A percentile compares a stretch with the other conserved stretches of the same genome.
These are phyloP conservation scores for Tricholoma bakamatsutake DNA, from an alignment of 768 basidiomycete genomes.

Conservation along the genomic window DNA sequence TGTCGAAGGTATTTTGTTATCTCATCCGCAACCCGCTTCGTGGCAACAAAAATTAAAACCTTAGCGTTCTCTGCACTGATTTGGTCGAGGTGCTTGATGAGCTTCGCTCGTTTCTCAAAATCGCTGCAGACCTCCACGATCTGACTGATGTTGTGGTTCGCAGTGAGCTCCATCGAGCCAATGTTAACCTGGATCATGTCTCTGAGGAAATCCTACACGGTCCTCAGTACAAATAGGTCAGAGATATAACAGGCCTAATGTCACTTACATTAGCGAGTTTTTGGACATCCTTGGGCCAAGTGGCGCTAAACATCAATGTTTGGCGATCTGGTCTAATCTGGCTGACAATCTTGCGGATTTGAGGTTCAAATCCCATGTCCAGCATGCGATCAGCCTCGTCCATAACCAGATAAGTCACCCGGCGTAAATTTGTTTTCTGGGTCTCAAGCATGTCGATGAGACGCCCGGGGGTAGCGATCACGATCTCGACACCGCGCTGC, in stretches of 20 bases:
- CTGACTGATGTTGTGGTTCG: conserved; percentile 97
- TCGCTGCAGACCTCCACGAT: conserved; percentile 96
- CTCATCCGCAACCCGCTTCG: conserved; percentile 97
- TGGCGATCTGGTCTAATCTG: conserved; percentile 98
- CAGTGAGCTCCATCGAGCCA: conserved; percentile 96
- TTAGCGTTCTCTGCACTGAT: conserved; percentile 97
- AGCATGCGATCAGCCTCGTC: conserved; percentile 99
- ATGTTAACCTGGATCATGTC: conserved; percentile 99
- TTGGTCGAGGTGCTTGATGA: conserved; percentile 95
- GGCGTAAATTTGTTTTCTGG: conserved; percentile 92
- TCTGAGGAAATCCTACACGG: conserved; percentile 77
- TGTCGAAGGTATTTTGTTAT: conserved; percentile 96
- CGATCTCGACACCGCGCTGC: conserved; percentile 94
- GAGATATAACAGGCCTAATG: not conserved
- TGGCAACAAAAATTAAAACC: conserved; percentile 97
- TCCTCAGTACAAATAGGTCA: not conserved
- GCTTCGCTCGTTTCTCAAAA: conserved; percentile 93
- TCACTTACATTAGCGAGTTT: conserved; percentile 78
- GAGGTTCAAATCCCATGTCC: conserved; percentile 99
- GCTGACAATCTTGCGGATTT: conserved; percentile 95
- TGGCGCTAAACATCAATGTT: conserved; percentile 98
- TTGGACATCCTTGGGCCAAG: conserved; percentile 99
- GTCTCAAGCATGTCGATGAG: conserved; percentile 98
- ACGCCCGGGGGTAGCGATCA: conserved; percentile 99
- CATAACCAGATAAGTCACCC: conserved; percentile 97